Evolutionary conservation across 2,329 filamentous ascomycete species (phyloP).

Genomic region (Arthrobotrys iridis): DNA sequence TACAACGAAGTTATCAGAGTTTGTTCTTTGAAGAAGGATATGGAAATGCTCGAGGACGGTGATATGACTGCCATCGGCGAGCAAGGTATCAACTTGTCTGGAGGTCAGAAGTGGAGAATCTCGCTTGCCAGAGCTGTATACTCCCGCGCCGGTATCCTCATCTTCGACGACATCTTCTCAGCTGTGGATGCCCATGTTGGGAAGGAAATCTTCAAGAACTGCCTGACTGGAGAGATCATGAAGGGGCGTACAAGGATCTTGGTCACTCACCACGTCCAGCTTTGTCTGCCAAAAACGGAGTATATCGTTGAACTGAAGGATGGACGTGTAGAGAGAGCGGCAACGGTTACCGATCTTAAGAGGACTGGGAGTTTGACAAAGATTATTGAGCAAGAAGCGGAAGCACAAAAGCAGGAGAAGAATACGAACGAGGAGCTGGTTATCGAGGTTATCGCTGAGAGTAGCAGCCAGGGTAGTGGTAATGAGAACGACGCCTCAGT

Average conservation of each 20-base stretch:
- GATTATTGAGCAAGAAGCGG: conserved; percentile 61
- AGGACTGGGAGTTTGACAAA: conserved; percentile 62
- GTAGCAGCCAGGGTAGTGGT: conserved; percentile 60
- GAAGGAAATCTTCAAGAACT: conserved; percentile 79
- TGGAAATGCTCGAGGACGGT: conserved; percentile 79
- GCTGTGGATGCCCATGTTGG: conserved; percentile 84
- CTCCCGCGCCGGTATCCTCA: conserved; percentile 77
- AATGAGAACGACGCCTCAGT: conserved; percentile 62
- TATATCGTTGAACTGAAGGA: conserved; percentile 79
- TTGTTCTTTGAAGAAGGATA: conserved; percentile 78
- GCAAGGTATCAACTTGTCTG: conserved; percentile 84
- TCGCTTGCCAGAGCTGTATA: conserved; percentile 83
- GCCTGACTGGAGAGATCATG: conserved; percentile 76
- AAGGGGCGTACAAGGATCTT: conserved; percentile 77
- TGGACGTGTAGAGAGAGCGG: conserved; percentile 72
- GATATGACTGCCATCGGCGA: conserved; percentile 83
- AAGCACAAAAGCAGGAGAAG: conserved; percentile 38
- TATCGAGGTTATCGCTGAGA: conserved; percentile 67
- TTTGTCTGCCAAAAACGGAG: conserved; percentile 76
- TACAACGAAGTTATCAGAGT: conserved; percentile 76
- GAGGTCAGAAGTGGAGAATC: conserved; percentile 84
- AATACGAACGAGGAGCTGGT: conserved; percentile 68
- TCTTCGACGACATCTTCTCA: conserved; percentile 86
- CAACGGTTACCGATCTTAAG: conserved; percentile 70
- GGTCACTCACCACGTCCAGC: conserved; percentile 80